phyloP scores from a whole-genome alignment of 805 yeast genomes.

The Wickerhamiella alocasiicola region DNA sequence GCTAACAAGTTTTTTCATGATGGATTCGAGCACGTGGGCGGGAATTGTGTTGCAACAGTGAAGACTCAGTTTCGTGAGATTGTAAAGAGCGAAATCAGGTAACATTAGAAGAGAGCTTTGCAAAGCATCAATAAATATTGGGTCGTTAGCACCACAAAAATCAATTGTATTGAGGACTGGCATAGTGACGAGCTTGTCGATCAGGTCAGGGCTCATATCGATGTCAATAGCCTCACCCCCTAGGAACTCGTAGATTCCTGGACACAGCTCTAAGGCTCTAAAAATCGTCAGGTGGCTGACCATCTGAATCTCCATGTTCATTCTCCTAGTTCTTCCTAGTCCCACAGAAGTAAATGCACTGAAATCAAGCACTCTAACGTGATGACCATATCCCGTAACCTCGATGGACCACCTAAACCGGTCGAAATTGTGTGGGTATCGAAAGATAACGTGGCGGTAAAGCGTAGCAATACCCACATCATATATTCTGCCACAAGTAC shows the following conservation, averaged over 20 bases:
- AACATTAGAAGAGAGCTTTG: slow-evolving; percentile 24
- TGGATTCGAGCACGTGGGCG: slow-evolving; percentile 38
- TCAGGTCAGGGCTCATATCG: slow-evolving; percentile 54
- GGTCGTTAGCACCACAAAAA: slow-evolving; percentile 77
- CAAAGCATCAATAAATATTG: slow-evolving; percentile 48
- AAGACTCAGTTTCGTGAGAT: slow-evolving; percentile 46
- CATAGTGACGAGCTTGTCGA: slow-evolving; percentile 44
- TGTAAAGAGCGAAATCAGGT: slow-evolving; percentile 19
- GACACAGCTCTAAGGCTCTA: slow-evolving; percentile 45
- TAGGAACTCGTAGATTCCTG: slow-evolving; percentile 62
- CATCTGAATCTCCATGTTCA: slow-evolving; percentile 87
- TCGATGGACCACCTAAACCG: slow-evolving; percentile 47
- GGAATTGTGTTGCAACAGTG: slow-evolving; percentile 81
- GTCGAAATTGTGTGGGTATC: slow-evolving; percentile 70
- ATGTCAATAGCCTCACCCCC: slow-evolving; percentile 78
- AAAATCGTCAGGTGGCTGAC: slow-evolving; percentile 63
- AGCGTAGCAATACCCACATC: slow-evolving; percentile 27
- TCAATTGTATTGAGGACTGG: slow-evolving; percentile 57
- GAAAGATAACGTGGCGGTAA: slow-evolving; percentile 38
- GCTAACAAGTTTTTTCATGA: slow-evolving; percentile 45
- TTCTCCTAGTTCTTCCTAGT: slow-evolving; percentile 73
- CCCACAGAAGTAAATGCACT: slow-evolving; percentile 84
- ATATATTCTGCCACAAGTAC: slow-evolving; percentile 25
- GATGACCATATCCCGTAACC: slow-evolving; percentile 35
- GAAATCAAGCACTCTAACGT: slow-evolving; percentile 69